Base-by-base conservation (phyloP, 1,139 yeast genomes). In the Yamadazyma trypodendri region DNA sequence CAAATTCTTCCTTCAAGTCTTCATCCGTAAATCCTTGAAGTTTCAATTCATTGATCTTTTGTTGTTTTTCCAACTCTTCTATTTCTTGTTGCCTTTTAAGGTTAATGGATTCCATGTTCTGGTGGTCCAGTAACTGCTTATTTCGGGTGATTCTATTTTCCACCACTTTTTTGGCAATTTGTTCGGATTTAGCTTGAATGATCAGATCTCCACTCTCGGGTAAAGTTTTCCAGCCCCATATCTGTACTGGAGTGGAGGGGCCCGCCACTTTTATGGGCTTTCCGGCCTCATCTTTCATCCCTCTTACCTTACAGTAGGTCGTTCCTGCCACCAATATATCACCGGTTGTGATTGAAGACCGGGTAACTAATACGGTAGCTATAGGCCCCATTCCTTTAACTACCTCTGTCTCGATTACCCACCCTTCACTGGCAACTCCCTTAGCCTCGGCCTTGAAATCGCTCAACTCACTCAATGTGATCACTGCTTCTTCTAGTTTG, bases 121-220 rank as follows among this genome's bases (percentile, higher is more conserved):
- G 63, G 2, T 80, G 74, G 37, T 86, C 86, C 41, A 75, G 75
- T 35, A 81, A 72, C 50, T 77, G 77, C 45, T 77, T 78, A 13
- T 63, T 62, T 42, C 88, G 63, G 13, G 77, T 65, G 6, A 68
- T 58, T 48, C 97, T 72, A 52, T 83, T 83, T 8, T 73, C 73
- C 13, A 82, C 72, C 6, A 84, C 95, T 49, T 79, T 80, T 51
- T 87, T 90, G 10, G 96, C 96, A 30, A 70, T 60, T 22, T 75
- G 71, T 55, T 90, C 97, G 48, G 67, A 76, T 41, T 75, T 74
- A 7, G 95, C 95, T 55, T 88, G 84, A 6, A 92, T 58, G 1
- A 86, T 80, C 48, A 79, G 80, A 46, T 89, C 96, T 2, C 99
- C 99, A 15, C 96, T 94, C 36, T 79, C 86, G 0, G 98, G 98